Conservation (phyloP, 129 eudicot genomes). For the Logfia minima region DNA sequence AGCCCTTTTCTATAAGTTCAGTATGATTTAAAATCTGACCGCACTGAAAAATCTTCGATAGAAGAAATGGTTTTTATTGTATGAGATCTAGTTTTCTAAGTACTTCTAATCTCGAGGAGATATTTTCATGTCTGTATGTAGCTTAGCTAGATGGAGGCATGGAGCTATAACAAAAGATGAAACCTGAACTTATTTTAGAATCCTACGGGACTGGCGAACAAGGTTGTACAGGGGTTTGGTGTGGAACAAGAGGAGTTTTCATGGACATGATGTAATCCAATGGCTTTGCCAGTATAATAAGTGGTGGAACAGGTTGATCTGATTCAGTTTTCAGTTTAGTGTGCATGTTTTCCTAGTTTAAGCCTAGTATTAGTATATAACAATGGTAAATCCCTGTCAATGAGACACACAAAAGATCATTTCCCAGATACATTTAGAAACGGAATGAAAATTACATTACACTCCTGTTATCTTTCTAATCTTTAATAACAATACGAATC, state of each 20-base stretch:
- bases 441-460: not conserved
- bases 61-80: not conserved
- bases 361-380: too few relatives aligned
- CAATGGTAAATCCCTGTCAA: too few relatives aligned
- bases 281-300: not conserved
- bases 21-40: not conserved
- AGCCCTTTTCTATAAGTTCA: not conserved
- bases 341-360: too few relatives aligned
- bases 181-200: not conserved
- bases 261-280: not conserved
- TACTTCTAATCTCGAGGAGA: not conserved
- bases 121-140: not conserved
- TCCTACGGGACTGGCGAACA: not conserved
- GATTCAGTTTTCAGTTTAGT: too few relatives aligned
- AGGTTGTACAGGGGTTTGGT: not conserved
- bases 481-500: not conserved
- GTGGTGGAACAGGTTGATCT: not conserved
- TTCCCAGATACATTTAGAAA: not conserved
- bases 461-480: not conserved
- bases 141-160: not conserved
- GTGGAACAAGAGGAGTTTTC: not conserved
- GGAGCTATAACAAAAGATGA: not conserved
- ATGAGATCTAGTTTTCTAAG: not conserved
- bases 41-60: not conserved
- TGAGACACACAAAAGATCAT: not conserved